Percentiles rank a stretch among this genome's conserved stretches.
These are phyloP conservation scores for Gaeumannomyces sp. DNA, from an alignment of 2,329 filamentous ascomycete genomes.

Conservation along the genomic window DNA sequence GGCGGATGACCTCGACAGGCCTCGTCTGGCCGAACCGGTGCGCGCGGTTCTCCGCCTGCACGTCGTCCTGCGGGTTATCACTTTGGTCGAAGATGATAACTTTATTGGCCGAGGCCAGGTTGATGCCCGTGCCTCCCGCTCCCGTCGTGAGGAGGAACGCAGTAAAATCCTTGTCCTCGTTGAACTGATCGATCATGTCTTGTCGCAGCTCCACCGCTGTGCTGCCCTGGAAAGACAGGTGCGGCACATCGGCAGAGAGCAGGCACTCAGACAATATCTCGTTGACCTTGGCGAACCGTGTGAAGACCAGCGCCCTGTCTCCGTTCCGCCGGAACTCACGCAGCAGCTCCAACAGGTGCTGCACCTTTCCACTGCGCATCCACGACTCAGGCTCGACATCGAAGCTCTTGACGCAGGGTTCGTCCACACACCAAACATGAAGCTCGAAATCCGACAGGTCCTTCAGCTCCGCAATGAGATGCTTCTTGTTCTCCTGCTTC, in stretches of 20 bases:
- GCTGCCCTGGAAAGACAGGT: constrained; percentile 79
- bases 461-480: constrained; percentile 50
- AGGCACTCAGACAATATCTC: constrained; percentile 84
- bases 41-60: constrained; percentile 96
- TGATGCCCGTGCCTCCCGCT: constrained; percentile 94
- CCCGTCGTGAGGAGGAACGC: constrained; percentile 92
- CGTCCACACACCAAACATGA: constrained; percentile 59
- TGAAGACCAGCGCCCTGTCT: constrained; percentile 85
- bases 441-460: constrained; percentile 58
- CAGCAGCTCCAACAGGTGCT: constrained; percentile 70
- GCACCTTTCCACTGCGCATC: constrained; percentile 74
- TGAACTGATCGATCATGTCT: constrained; percentile 81
- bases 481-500: constrained; percentile 43
- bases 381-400: constrained; percentile 47
- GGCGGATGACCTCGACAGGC: constrained; percentile 81
- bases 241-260: constrained; percentile 63
- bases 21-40: constrained; percentile 89
- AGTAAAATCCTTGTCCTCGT: constrained; percentile 66
- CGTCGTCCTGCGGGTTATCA: constrained; percentile 97
- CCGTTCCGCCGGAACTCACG: constrained; percentile 68
- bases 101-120: constrained; percentile 91
- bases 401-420: constrained; percentile 45
- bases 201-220: constrained; percentile 81
- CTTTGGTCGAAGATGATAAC: constrained; percentile 94
- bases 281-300: constrained; percentile 85